phyloP scores from a whole-genome alignment of 2,329 filamentous ascomycete species.

The Scorias spongiosa region DNA sequence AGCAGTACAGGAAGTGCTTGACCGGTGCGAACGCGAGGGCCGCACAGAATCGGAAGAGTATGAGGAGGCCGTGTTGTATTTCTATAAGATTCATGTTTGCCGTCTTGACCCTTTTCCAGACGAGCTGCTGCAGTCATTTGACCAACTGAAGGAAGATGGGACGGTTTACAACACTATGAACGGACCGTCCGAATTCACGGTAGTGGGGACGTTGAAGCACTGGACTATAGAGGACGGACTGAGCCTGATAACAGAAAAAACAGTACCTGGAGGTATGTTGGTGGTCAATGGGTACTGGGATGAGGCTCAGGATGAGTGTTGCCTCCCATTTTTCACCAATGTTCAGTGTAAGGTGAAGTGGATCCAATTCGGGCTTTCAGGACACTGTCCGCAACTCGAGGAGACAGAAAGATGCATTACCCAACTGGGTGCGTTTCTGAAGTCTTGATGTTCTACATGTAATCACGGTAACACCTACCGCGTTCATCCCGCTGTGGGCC shows the following conservation, averaged over 20 bases:
- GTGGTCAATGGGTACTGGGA: conserved; percentile 30
- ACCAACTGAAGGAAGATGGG: conserved; percentile 17
- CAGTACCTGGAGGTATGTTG: conserved; percentile 16
- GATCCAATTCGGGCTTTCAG: conserved; percentile 21
- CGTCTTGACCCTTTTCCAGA: conserved; percentile 16
- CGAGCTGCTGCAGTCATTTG: conserved; percentile 13
- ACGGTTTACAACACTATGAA: conserved; percentile 24
- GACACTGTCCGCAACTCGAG: conserved; percentile 24
- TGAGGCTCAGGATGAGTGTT: conserved; percentile 21
- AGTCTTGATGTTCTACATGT: background rate
- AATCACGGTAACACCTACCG: too few species aligned
- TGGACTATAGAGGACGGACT: conserved; percentile 23
- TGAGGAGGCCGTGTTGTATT: conserved; percentile 16
- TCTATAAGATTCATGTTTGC: conserved; percentile 18
- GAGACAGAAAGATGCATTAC: conserved; percentile 22
- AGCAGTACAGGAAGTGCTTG: conserved; percentile 16
- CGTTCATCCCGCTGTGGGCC: too few species aligned
- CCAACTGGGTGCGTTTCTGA: conserved; percentile 21
- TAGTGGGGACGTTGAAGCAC: conserved; percentile 25
- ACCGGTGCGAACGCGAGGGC: conserved; percentile 15
- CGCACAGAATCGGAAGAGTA: conserved; percentile 19
- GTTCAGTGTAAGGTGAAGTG: conserved; percentile 26
- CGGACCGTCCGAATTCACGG: conserved; percentile 18
- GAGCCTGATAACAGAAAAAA: conserved; percentile 23
- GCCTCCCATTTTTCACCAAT: conserved; percentile 22